Evolutionary conservation across 441 rosid genomes (phyloP), one percentile per base, ranked within the genome.

Genomic region (Adansonia grandidieri): DNA sequence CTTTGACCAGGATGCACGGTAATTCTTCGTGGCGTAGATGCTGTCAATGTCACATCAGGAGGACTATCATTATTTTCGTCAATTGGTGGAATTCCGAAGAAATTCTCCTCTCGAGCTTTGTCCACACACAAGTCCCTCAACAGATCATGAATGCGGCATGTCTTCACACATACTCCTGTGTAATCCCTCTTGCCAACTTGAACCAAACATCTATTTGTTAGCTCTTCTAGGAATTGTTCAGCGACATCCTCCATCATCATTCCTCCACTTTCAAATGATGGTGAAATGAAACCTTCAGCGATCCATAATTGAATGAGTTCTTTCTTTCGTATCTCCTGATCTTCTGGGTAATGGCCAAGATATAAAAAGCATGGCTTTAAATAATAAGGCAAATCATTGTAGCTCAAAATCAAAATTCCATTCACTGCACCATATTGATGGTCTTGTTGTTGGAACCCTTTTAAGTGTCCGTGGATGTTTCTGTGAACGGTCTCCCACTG

Each of bases 311-410:
- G 42, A 24, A 61, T 61, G 37, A 22, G 65, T 61, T 9, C 40
- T 6, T 45, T 9, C 65, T 61, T 61, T 10, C 40, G 22, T 0
- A 57, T 57, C 62, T 57, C 62, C 62, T 24, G 17, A 57, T 57
- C 62, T n/a, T 54, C 60, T n/a, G 60, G 63, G 20, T 58, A 58
- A 58, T 58, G 32, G 3, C 63, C 63, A 32, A 62, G 28, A 69
- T 81, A 78, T 20, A 77, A 48, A 65, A 82, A 82, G 70, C 65
- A 78, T 0, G 65, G 74, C 48, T 82, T 82, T 66, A 78, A 44
- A 57, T 13, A 19, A 20, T 71, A 48, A 7, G 80, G 84, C 48
- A 79, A 51, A 1, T 82, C 79, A 17, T 53, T 32, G 45, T 74
- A 81, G 58, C 81, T 81, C 57, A 73, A 17, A 10, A 32, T 51